Evolutionary conservation across 192 early-diverging fungal species (phyloP).

Genomic region (Dissophora ornata): DNA sequence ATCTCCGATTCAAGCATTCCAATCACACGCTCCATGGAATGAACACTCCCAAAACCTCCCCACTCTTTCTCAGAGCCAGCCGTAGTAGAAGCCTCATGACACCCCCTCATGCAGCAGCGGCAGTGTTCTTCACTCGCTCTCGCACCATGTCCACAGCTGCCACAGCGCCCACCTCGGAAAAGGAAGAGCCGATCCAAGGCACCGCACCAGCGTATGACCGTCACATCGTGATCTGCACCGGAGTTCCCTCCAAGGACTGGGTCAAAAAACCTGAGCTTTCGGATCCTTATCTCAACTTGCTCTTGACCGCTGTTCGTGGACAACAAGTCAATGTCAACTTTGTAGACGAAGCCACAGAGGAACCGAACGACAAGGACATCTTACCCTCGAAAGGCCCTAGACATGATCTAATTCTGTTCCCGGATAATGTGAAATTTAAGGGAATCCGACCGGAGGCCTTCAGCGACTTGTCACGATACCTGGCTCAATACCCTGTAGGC

Average conservation of each 20-base stretch:
- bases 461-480: slow-evolving; percentile 27
- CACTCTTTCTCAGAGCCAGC: slow-evolving; percentile 1
- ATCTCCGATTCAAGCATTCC: background rate
- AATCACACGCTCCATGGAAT: background rate
- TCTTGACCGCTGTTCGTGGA: slow-evolving; percentile 33
- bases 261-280: slow-evolving; percentile 41
- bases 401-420: slow-evolving; percentile 45
- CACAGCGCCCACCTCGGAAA: background rate
- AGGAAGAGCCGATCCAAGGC: slow-evolving; percentile 47
- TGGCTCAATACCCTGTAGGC: slow-evolving; percentile 34
- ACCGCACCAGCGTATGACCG: slow-evolving; percentile 35
- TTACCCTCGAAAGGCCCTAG: slow-evolving; percentile 34
- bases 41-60: background rate
- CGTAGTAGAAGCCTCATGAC: background rate
- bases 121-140: background rate
- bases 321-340: slow-evolving; percentile 49
- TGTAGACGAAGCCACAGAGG: slow-evolving; percentile 8
- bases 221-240: slow-evolving; percentile 49
- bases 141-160: slow-evolving; percentile 3
- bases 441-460: slow-evolving; percentile 34
- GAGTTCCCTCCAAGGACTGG: slow-evolving; percentile 24
- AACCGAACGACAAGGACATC: background rate
- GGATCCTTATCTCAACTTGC: slow-evolving; percentile 41
- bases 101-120: background rate
- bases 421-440: slow-evolving; percentile 41